Percentiles rank a stretch among this genome's conserved stretches.
phyloP scores from a whole-genome alignment of 2,329 filamentous ascomycete species.

The Lasiodiplodia hormozganensis region DNA sequence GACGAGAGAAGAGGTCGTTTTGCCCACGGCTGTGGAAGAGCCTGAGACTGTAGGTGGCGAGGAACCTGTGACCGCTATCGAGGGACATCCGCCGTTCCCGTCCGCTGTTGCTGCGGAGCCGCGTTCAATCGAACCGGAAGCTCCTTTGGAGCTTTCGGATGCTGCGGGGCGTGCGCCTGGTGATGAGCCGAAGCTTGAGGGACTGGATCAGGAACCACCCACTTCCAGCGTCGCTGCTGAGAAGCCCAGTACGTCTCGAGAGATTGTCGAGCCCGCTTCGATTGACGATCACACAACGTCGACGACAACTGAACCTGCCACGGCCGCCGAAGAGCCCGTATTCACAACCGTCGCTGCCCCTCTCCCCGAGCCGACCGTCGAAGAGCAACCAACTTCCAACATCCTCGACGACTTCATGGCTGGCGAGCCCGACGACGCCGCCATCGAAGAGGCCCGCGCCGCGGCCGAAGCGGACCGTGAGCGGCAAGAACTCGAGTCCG shows the following conservation, averaged over 20 bases:
- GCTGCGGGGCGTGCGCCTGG: too few relatives aligned
- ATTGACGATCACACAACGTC: background rate
- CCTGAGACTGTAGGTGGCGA: background rate
- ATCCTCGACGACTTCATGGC: constrained; percentile 37
- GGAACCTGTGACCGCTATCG: background rate
- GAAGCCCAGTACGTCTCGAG: background rate
- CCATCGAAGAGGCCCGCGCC: constrained; percentile 31
- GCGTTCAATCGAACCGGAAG: too few relatives aligned
- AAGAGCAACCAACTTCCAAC: background rate
- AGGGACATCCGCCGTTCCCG: background rate
- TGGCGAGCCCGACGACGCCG: constrained; percentile 36
- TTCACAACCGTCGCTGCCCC: background rate
- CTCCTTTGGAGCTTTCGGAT: too few relatives aligned
- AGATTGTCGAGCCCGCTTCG: background rate
- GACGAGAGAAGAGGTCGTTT: background rate
- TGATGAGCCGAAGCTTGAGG: too few relatives aligned
- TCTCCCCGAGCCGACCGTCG: background rate
- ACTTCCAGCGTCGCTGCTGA: background rate
- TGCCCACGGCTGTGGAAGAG: background rate
- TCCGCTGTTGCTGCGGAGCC: background rate
- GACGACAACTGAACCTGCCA: background rate
- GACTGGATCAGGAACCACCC: too few relatives aligned
- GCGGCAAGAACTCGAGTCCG: background rate
- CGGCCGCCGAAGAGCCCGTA: background rate
- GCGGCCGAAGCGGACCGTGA: constrained; percentile 30